Conservation (phyloP, 129 eudicot genomes). For the Oenanthe sinensis region DNA sequence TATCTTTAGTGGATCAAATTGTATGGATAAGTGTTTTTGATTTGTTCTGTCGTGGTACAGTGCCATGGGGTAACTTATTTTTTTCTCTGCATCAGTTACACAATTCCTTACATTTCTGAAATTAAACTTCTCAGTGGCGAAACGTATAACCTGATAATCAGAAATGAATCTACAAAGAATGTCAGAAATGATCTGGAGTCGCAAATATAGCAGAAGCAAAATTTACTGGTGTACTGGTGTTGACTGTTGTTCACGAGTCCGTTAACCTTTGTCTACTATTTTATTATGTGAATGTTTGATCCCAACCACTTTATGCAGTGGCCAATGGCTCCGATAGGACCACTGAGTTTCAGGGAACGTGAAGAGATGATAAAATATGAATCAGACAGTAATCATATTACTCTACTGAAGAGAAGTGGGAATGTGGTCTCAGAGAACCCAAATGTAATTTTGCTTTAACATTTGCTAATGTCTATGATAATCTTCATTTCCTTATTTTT, state of each 20-base stretch:
- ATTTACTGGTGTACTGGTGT: no score
- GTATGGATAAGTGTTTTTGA: neutral
- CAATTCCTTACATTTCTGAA: neutral
- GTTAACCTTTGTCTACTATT: neutral
- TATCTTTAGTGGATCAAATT: neutral
- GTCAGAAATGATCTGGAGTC: neutral
- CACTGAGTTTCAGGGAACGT: neutral
- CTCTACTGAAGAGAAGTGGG: neutral
- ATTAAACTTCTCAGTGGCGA: neutral
- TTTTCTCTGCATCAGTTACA: neutral
- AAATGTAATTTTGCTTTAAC: neutral
- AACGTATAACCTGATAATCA: neutral
- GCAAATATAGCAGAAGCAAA: neutral
- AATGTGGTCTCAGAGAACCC: neutral
- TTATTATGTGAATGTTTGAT: neutral
- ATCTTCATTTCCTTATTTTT: neutral
- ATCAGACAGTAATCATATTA: neutral
- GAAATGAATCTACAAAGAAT: no score
- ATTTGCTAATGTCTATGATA: no score
- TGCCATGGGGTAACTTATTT: neutral
- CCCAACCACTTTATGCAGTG: constrained; percentile 1
- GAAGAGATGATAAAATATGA: constrained; percentile 1
- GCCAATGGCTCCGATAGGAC: neutral
- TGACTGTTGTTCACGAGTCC: neutral
- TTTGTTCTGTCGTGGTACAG: neutral